Conservation (phyloP, 345 rosid species). For the Sisymbrium irio region DNA sequence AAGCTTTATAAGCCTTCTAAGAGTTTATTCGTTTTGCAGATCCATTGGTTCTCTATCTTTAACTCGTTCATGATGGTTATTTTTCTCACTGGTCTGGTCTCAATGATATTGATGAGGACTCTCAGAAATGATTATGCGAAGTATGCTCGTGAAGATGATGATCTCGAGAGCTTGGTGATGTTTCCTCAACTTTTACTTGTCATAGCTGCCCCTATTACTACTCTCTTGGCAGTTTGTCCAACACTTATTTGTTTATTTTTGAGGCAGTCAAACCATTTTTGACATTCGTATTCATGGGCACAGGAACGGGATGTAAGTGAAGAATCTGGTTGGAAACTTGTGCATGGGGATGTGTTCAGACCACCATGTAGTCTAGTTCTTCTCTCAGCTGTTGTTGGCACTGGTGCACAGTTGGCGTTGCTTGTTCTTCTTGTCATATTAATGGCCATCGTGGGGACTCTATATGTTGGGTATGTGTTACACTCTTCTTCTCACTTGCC, state of each 20-base stretch:
- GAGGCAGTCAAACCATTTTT: constrained; percentile 17
- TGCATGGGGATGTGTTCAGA: constrained; percentile 95
- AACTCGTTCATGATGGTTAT: constrained; percentile 99
- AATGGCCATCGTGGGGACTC: constrained; percentile 85
- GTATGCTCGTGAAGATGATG: constrained; percentile 96
- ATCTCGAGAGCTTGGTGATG: constrained; percentile 84
- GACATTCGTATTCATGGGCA: constrained; percentile 3
- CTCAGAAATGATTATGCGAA: constrained; percentile 94
- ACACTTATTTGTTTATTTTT: neutral
- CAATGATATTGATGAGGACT: constrained; percentile 96
- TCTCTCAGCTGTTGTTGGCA: constrained; percentile 92
- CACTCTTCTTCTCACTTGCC: constrained; percentile 14
- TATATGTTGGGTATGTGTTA: constrained; percentile 77
- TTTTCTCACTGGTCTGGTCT: constrained; percentile 94
- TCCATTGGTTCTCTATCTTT: constrained; percentile 97
- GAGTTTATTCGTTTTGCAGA: constrained; percentile 45
- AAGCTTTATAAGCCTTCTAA: neutral
- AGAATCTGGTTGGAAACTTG: constrained; percentile 98
- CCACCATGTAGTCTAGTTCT: constrained; percentile 62
- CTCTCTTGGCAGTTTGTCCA: constrained; percentile 5
- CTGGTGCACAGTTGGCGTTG: constrained; percentile 90
- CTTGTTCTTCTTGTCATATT: constrained; percentile 92
- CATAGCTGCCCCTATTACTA: constrained; percentile 2
- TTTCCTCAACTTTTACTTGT: constrained; percentile 18
- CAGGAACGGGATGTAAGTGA: constrained; percentile 98